phyloP scores from a whole-genome alignment of 768 basidiomycete genomes.

The Leccinum incarnatum region DNA sequence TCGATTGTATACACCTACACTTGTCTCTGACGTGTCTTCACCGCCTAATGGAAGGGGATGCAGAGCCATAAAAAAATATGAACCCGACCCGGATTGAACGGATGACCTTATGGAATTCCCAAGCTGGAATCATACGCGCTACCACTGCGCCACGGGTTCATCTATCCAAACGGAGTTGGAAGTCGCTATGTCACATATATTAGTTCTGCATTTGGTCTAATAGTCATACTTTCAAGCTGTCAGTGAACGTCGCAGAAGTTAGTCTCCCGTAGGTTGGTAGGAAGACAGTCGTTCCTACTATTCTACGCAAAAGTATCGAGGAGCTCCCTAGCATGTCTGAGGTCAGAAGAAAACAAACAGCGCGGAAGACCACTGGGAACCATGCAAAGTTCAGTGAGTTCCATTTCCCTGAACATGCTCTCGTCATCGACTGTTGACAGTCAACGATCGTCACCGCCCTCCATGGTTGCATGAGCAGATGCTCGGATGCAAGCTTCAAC shows the following conservation, averaged over 20 bases:
- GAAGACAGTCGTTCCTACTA: too few species aligned
- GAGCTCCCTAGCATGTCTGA: slow-evolving; percentile 3
- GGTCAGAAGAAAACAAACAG: slow-evolving; percentile 17
- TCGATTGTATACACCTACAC: slow-evolving; percentile 8
- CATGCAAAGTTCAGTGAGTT: slow-evolving; percentile 11
- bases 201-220: neutral
- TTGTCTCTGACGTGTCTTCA: neutral
- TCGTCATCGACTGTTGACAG: neutral
- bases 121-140: slow-evolving; percentile 41
- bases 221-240: neutral
- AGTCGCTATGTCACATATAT: neutral
- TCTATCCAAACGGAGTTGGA: neutral
- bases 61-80: slow-evolving; percentile 11
- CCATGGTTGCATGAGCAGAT: slow-evolving; percentile 1
- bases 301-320: neutral
- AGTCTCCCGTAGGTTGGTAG: too few species aligned
- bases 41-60: neutral
- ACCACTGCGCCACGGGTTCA: slow-evolving; percentile 40
- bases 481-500: neutral
- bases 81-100: slow-evolving; percentile 47
- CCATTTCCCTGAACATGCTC: neutral
- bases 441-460: neutral
- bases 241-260: too few species aligned
- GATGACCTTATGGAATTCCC: slow-evolving; percentile 42
- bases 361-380: slow-evolving; percentile 18